These are phyloP conservation scores for Pichia cactophila DNA, from an alignment of 1,139 yeast genomes.

Conservation along the genomic window DNA sequence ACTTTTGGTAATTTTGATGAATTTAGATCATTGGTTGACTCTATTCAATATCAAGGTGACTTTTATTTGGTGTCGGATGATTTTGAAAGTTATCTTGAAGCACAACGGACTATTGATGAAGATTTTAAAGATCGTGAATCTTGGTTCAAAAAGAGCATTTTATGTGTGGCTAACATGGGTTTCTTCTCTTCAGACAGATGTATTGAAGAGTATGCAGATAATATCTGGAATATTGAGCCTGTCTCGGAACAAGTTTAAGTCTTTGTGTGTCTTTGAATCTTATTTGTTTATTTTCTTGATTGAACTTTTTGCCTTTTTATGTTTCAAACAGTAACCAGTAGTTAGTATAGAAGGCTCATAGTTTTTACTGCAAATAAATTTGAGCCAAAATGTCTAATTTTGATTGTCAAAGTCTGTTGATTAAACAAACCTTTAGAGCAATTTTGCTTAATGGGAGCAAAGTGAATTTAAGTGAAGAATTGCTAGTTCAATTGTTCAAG, in stretches of 20 bases:
- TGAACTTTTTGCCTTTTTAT: background rate
- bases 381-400: too few species aligned
- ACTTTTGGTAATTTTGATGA: slow-evolving; percentile 65
- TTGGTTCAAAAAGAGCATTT: slow-evolving; percentile 73
- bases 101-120: slow-evolving; percentile 68
- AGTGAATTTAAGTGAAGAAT: too few species aligned
- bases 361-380: too few species aligned
- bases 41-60: slow-evolving; percentile 70
- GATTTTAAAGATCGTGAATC: slow-evolving; percentile 56
- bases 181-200: slow-evolving; percentile 89
- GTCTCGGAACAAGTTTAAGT: slow-evolving; percentile 28
- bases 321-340: too few species aligned
- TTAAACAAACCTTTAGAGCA: too few species aligned
- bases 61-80: slow-evolving; percentile 83
- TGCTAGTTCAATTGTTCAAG: too few species aligned
- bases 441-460: too few species aligned
- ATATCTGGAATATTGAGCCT: slow-evolving; percentile 89
- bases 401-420: too few species aligned
- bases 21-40: slow-evolving; percentile 60
- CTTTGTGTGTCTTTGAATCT: background rate
- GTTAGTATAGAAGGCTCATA: too few species aligned
- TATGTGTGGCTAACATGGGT: slow-evolving; percentile 88
- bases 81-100: slow-evolving; percentile 76
- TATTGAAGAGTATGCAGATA: slow-evolving; percentile 86
- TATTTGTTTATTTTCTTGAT: background rate